phyloP scores from a whole-genome alignment of 2,329 filamentous ascomycete genomes.

The Davidsoniella virescens region DNA sequence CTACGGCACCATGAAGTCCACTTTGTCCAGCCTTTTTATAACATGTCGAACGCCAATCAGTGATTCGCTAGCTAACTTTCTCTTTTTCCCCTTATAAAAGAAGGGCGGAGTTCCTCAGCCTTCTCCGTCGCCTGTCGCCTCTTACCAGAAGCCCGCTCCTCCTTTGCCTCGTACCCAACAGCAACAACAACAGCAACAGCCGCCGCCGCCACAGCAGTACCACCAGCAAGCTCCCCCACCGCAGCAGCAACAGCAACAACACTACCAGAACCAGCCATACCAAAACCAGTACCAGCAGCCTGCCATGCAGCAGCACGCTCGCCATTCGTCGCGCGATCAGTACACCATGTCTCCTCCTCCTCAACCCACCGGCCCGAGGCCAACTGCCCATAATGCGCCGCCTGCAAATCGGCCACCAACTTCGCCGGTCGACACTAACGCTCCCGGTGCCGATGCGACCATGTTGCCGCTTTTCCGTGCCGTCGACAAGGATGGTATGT shows the following conservation, averaged over 20 bases:
- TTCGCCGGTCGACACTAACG: constrained; percentile 35
- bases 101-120: constrained; percentile 15
- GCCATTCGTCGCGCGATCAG: constrained; percentile 17
- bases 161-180: constrained; percentile 23
- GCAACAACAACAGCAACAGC: constrained; percentile 11
- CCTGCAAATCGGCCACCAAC: constrained; percentile 47
- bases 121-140: constrained; percentile 7
- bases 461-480: constrained; percentile 76
- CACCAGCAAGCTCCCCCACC: constrained; percentile 20
- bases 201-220: constrained; percentile 9
- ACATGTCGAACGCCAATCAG: not conserved
- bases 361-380: constrained; percentile 26
- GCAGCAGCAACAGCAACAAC: constrained; percentile 13
- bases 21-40: not conserved
- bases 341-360: constrained; percentile 36
- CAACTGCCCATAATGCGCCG: constrained; percentile 31
- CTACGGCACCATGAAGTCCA: not conserved
- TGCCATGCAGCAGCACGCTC: constrained; percentile 8
- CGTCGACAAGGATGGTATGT: constrained; percentile 67
- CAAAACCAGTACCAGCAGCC: constrained; percentile 3
- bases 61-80: constrained; percentile 1
- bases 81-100: constrained; percentile 9
- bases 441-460: constrained; percentile 44
- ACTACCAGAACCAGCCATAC: constrained; percentile 9
- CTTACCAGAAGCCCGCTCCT: constrained; percentile 19